Conservation (phyloP, 2,329 filamentous ascomycete species). For the Fusarium sp. region DNA sequence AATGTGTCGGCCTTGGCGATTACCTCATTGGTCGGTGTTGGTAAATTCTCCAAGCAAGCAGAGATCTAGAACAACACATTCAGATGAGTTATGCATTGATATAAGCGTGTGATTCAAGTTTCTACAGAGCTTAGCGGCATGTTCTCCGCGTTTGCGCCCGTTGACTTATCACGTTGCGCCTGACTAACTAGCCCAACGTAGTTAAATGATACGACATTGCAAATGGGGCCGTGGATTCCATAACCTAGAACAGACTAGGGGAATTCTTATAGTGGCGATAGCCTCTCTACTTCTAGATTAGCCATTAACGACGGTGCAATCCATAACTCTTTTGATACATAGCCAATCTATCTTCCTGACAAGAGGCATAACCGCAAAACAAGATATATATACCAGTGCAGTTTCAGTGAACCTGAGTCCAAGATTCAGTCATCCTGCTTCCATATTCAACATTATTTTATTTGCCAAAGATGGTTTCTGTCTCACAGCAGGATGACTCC, state of each 20-base stretch:
- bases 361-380: background rate
- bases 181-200: background rate
- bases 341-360: background rate
- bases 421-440: background rate
- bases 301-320: background rate
- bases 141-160: background rate
- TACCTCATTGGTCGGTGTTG: background rate
- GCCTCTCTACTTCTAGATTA: background rate
- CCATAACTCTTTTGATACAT: background rate
- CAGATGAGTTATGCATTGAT: background rate
- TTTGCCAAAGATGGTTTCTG: background rate
- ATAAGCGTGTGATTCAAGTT: background rate
- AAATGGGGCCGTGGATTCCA: background rate
- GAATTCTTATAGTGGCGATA: background rate
- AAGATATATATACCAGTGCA: background rate
- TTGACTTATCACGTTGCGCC: background rate
- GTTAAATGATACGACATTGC: background rate
- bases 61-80: background rate
- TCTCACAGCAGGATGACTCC: background rate
- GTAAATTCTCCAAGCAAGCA: background rate
- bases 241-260: background rate
- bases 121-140: background rate
- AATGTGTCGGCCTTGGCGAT: background rate
- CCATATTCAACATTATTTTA: background rate
- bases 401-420: background rate